Conservation (phyloP, 192 early-diverging fungal species). For the Lobosporangium transversale region DNA sequence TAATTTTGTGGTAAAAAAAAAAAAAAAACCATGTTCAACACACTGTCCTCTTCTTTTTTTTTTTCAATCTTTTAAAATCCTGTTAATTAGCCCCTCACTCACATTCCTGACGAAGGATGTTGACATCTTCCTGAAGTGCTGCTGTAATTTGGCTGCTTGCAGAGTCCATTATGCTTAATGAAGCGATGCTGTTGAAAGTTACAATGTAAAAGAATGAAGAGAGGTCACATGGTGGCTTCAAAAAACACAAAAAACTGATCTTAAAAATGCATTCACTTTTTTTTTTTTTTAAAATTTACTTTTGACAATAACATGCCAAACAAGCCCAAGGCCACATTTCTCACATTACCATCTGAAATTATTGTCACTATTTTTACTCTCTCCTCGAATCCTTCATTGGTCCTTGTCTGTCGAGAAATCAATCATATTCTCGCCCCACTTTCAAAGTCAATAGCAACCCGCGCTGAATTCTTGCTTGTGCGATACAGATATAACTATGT, state of each 20-base stretch:
- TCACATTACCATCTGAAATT: constrained; percentile 30
- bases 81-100: not conserved
- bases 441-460: constrained; percentile 27
- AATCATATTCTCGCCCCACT: constrained; percentile 27
- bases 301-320: constrained; percentile 3
- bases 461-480: constrained; percentile 28
- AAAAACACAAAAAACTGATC: too few relatives aligned
- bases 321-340: not conserved
- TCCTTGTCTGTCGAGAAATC: constrained; percentile 24
- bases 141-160: constrained; percentile 8
- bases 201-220: not conserved
- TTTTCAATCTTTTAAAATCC: not conserved
- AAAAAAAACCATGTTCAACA: not conserved
- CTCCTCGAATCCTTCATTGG: constrained; percentile 42
- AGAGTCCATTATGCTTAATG: constrained; percentile 25
- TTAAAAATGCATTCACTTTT: not conserved
- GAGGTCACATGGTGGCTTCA: too few relatives aligned
- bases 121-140: constrained; percentile 28
- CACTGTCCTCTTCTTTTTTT: not conserved
- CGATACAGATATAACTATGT: constrained; percentile 50
- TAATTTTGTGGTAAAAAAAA: not conserved
- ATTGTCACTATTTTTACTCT: constrained; percentile 23
- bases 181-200: too few relatives aligned
- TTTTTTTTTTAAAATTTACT: not conserved
- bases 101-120: constrained; percentile 39